These are phyloP conservation scores for Pseudevernia furfuracea DNA, from an alignment of 495 filamentous ascomycete species.

Conservation along the genomic window DNA sequence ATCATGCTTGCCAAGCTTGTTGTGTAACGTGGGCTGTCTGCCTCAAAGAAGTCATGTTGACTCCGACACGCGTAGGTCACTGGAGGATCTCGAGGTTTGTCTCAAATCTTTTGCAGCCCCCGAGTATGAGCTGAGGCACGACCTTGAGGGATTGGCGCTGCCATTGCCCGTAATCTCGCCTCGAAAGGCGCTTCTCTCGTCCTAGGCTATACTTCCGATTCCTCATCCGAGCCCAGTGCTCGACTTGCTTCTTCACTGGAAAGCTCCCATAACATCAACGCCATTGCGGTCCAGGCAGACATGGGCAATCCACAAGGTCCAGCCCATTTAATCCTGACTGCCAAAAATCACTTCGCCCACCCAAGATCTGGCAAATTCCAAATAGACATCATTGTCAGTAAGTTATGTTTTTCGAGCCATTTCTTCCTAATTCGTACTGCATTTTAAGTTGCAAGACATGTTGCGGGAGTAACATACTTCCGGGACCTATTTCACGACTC, in stretches of 20 bases:
- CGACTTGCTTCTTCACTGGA: conserved; percentile 40
- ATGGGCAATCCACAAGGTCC: conserved; percentile 42
- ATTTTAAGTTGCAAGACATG: too few relatives aligned
- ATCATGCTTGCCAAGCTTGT: neutral
- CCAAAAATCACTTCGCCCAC: conserved; percentile 45
- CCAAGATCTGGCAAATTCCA: conserved; percentile 48
- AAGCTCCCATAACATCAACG: conserved; percentile 36
- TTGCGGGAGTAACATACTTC: too few relatives aligned
- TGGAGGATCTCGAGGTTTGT: conserved; percentile 64
- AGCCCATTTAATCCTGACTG: conserved; percentile 36
- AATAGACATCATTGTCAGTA: conserved; percentile 81
- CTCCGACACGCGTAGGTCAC: conserved; percentile 38
- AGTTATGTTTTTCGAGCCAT: too few relatives aligned
- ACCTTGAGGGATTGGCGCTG: conserved; percentile 68
- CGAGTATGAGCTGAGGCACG: neutral
- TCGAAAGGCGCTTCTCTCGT: conserved; percentile 63
- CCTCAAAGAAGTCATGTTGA: neutral
- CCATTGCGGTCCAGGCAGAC: conserved; percentile 50
- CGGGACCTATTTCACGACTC: too few relatives aligned
- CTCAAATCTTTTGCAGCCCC: neutral
- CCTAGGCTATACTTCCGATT: conserved; percentile 63
- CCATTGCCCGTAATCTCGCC: conserved; percentile 73
- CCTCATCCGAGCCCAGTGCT: conserved; percentile 37
- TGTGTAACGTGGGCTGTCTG: neutral
- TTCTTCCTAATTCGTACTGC: too few relatives aligned